Percentiles rank a stretch among this genome's conserved stretches.
Evolutionary conservation across 768 basidiomycete species (phyloP).

Genomic region (Krasilnikovozyma curviuscula): DNA sequence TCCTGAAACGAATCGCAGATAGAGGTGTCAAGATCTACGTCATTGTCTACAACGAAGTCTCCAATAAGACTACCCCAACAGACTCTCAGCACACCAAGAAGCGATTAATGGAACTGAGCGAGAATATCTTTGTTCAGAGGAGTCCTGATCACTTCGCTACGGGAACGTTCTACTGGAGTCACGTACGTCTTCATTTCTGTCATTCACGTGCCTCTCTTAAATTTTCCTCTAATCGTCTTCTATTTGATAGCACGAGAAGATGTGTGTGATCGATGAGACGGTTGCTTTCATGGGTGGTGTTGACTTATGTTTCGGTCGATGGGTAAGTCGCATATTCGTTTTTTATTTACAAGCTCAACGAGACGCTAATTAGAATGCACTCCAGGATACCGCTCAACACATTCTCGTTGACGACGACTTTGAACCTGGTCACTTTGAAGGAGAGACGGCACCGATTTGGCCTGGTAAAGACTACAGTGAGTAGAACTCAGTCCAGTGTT

Average conservation of each 20-base stretch:
- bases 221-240: background rate
- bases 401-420: constrained; percentile 63
- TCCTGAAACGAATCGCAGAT: constrained; percentile 75
- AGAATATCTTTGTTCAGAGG: constrained; percentile 87
- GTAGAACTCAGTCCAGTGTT: constrained; percentile 5
- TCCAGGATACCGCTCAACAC: constrained; percentile 80
- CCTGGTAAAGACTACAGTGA: constrained; percentile 37
- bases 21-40: constrained; percentile 92
- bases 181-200: constrained; percentile 37
- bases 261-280: constrained; percentile 90
- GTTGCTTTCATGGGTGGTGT: constrained; percentile 97
- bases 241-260: constrained; percentile 64
- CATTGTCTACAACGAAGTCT: constrained; percentile 91
- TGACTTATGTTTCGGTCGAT: constrained; percentile 49
- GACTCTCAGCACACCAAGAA: constrained; percentile 93
- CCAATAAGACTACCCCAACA: constrained; percentile 77
- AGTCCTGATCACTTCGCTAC: constrained; percentile 96
- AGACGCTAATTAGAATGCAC: background rate
- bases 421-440: constrained; percentile 31
- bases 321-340: constrained; percentile 24
- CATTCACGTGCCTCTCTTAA: background rate
- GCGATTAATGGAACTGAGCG: constrained; percentile 53
- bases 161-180: constrained; percentile 96
- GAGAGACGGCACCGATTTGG: constrained; percentile 56
- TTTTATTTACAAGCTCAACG: background rate